Evolutionary conservation across 495 filamentous ascomycete species (phyloP).

Genomic region (Aspergillus incahuasiensis): DNA sequence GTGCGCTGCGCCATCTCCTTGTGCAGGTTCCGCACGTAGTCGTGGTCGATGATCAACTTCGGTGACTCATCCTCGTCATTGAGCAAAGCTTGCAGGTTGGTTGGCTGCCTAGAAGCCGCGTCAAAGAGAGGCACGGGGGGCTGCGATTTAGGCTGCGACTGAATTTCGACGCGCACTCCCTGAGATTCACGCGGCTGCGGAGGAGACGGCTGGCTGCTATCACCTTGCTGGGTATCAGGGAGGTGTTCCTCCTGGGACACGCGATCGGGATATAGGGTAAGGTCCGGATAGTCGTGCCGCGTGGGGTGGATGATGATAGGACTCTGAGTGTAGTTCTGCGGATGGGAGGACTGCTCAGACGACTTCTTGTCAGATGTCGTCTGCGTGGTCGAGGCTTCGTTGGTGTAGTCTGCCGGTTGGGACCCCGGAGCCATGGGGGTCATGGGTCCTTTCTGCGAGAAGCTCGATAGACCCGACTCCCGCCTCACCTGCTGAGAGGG

Average conservation of each 20-base stretch:
- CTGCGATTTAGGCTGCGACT: constrained; percentile 39
- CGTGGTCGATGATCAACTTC: constrained; percentile 53
- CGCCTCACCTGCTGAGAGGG: constrained; percentile 49
- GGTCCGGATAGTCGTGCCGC: constrained; percentile 33
- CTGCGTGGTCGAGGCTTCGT: constrained; percentile 77
- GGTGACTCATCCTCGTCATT: constrained; percentile 43
- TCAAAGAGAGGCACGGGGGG: constrained; percentile 47
- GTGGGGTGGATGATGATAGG: constrained; percentile 31
- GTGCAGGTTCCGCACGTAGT: constrained; percentile 51
- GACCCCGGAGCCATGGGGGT: constrained; percentile 73
- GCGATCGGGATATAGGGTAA: constrained; percentile 38
- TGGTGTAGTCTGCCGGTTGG: constrained; percentile 68
- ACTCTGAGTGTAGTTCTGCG: constrained; percentile 57
- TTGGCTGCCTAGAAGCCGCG: constrained; percentile 26
- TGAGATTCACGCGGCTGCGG: constrained; percentile 19
- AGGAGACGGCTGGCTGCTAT: constrained; percentile 38
- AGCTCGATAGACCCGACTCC: constrained; percentile 43
- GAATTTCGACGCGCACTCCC: constrained; percentile 22
- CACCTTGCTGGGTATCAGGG: constrained; percentile 42
- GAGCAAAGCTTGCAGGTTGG: constrained; percentile 39
- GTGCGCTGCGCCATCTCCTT: constrained; percentile 56
- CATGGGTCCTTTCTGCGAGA: constrained; percentile 67
- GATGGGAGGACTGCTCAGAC: constrained; percentile 39
- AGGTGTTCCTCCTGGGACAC: constrained; percentile 43
- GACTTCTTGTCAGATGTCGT: constrained; percentile 79